Evolutionary conservation across 495 filamentous ascomycete species (phyloP).

Genomic region (Penicillium ucsense): DNA sequence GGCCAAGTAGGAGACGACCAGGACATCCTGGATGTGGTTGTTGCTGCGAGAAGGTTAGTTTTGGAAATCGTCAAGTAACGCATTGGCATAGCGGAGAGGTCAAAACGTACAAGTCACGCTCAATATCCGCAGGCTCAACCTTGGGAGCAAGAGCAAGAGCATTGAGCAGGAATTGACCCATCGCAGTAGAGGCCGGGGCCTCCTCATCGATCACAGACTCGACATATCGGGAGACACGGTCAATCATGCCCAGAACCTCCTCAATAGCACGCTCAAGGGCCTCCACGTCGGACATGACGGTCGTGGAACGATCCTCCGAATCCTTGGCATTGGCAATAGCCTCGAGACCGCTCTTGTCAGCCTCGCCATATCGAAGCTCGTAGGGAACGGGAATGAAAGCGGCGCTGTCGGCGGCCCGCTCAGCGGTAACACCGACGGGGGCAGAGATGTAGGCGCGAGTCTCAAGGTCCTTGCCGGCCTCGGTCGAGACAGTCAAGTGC

Average conservation of each 20-base stretch:
- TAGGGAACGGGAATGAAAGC: conserved; percentile 94
- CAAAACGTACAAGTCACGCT: conserved; percentile 73
- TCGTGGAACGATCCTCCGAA: conserved; percentile 57
- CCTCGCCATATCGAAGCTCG: conserved; percentile 81
- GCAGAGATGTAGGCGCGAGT: conserved; percentile 87
- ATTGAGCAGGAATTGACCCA: conserved; percentile 92
- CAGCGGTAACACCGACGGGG: conserved; percentile 87
- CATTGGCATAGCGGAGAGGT: not conserved
- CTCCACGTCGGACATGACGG: conserved; percentile 77
- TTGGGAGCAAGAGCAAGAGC: conserved; percentile 86
- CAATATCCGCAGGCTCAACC: conserved; percentile 79
- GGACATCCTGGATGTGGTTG: conserved; percentile 97
- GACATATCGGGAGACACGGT: conserved; percentile 83
- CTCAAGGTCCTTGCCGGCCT: conserved; percentile 72
- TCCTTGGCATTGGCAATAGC: conserved; percentile 74
- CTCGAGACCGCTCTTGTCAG: conserved; percentile 87
- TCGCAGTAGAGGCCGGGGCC: conserved; percentile 61
- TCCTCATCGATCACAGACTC: conserved; percentile 68
- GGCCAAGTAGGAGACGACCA: conserved; percentile 91
- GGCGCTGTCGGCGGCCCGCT: conserved; percentile 88
- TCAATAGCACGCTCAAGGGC: conserved; percentile 73
- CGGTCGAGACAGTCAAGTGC: conserved; percentile 87
- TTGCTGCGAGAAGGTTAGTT: conserved; percentile 46
- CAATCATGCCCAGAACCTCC: conserved; percentile 75
- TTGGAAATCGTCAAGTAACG: conserved; percentile 29